Conservation (phyloP, 768 basidiomycete species). For the Strobilomyces echinocephalus region DNA sequence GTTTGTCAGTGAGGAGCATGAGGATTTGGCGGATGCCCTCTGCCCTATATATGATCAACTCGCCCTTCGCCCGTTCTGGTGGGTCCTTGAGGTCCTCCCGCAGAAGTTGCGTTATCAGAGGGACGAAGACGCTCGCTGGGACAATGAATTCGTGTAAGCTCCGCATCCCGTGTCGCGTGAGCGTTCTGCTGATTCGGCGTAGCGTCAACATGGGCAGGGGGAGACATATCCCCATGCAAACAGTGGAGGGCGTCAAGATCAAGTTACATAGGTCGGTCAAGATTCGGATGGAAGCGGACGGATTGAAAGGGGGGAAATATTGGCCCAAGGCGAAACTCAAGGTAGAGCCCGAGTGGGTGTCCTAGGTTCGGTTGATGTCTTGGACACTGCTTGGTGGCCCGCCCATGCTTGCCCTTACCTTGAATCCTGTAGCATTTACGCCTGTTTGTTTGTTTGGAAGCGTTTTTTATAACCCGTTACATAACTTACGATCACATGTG, state of each 20-base stretch:
- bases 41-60: constrained; percentile 56
- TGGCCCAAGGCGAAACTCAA: constrained; percentile 37
- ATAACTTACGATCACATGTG: too few relatives aligned
- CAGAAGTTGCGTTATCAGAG: constrained; percentile 27
- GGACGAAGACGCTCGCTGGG: constrained; percentile 20
- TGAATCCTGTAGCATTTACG: not conserved
- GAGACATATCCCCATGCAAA: constrained; percentile 39
- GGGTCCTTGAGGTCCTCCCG: constrained; percentile 59
- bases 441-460: not conserved
- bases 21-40: constrained; percentile 58
- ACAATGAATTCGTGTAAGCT: constrained; percentile 14
- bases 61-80: constrained; percentile 41
- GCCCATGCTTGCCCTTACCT: not conserved
- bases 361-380: constrained; percentile 19
- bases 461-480: too few relatives aligned
- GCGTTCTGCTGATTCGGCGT: not conserved
- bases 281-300: constrained; percentile 48
- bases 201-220: constrained; percentile 39
- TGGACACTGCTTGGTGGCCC: not conserved
- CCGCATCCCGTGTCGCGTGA: not conserved
- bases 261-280: constrained; percentile 48
- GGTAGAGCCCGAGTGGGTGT: constrained; percentile 38
- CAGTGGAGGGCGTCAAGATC: constrained; percentile 32
- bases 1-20: constrained; percentile 50
- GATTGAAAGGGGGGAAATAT: constrained; percentile 31